Conservation (phyloP, 768 basidiomycete species). For the Obba rivulosa region DNA sequence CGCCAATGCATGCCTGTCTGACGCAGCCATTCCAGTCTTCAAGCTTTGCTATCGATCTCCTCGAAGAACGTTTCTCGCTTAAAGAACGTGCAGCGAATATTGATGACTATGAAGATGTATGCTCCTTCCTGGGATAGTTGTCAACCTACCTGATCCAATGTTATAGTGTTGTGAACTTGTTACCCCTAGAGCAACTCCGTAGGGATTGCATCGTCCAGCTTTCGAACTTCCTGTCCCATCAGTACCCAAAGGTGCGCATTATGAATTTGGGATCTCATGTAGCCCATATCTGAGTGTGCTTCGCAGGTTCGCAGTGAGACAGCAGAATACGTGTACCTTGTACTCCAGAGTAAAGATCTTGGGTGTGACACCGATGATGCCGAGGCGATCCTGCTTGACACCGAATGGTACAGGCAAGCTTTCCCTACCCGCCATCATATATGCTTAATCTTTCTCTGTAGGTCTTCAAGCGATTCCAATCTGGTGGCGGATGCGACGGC, state of each 20-base stretch:
- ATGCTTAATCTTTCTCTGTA: conserved; percentile 26
- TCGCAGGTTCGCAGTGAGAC: conserved; percentile 71
- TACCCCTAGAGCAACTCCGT: conserved; percentile 46
- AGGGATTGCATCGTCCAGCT: conserved; percentile 41
- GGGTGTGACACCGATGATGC: conserved; percentile 58
- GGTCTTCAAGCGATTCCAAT: conserved; percentile 42
- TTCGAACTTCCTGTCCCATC: conserved; percentile 64
- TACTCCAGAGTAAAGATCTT: conserved; percentile 66
- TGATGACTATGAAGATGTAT: conserved; percentile 82
- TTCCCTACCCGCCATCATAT: conserved; percentile 2
- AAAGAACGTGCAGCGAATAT: conserved; percentile 81
- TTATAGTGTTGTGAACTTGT: conserved; percentile 59
- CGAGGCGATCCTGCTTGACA: conserved; percentile 71
- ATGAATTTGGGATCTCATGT: conserved; percentile 7
- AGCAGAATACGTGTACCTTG: conserved; percentile 78
- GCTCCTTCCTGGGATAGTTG: conserved; percentile 12
- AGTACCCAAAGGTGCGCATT: conserved; percentile 70
- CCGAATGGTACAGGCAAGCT: conserved; percentile 61
- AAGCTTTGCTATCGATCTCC: conserved; percentile 47
- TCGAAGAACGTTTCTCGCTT: conserved; percentile 59
- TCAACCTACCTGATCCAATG: neutral
- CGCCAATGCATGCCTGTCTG: neutral
- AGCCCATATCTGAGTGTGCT: conserved; percentile 6
- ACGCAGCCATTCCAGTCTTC: conserved; percentile 36
- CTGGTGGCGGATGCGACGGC: conserved; percentile 36